Conservation (phyloP, 306 rosid species). For the Malus orientalis region DNA sequence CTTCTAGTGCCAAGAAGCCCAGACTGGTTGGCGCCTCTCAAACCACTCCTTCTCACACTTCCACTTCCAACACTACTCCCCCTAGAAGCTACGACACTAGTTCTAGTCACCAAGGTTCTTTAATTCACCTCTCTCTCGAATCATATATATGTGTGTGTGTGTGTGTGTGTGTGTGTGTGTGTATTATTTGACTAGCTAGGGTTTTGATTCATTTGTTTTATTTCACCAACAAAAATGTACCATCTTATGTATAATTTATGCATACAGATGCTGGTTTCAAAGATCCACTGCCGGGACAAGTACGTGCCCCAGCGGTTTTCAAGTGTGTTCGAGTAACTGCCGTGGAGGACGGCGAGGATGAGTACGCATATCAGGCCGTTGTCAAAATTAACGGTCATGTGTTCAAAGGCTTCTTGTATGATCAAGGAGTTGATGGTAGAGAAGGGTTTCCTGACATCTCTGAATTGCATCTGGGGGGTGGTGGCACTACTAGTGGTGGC, state of each 20-base stretch:
- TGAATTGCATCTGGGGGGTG: conserved; percentile 71
- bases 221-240: neutral
- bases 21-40: conserved; percentile 56
- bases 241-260: neutral
- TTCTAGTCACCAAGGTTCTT: conserved; percentile 83
- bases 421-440: conserved; percentile 61
- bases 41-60: conserved; percentile 73
- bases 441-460: conserved; percentile 64
- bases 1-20: conserved; percentile 76
- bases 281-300: conserved; percentile 68
- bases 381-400: conserved; percentile 87
- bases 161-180: too few species aligned
- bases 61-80: conserved; percentile 90
- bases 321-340: conserved; percentile 90
- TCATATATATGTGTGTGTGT: too few species aligned
- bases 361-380: conserved; percentile 79
- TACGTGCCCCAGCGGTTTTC: conserved; percentile 80
- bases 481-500: conserved; percentile 5
- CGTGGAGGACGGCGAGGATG: conserved; percentile 72
- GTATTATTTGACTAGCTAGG: conserved; percentile 11
- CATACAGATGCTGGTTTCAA: conserved; percentile 53
- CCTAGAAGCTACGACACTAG: conserved; percentile 91
- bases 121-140: neutral
- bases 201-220: neutral
- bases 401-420: conserved; percentile 76